Evolutionary conservation across 306 rosid genomes (phyloP).

Genomic region (Carpinus fangiana): DNA sequence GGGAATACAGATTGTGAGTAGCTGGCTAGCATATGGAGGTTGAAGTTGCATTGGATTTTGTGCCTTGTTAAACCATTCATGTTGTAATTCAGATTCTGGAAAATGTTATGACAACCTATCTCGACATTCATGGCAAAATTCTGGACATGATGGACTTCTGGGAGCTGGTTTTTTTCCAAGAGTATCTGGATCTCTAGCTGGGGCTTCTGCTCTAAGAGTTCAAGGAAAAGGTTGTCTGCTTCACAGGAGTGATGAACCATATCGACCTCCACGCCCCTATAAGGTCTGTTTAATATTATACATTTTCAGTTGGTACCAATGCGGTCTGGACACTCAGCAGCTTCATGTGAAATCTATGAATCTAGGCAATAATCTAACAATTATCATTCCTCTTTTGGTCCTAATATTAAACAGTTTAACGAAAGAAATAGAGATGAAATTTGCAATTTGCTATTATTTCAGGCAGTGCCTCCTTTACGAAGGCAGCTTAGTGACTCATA

Average conservation of each 20-base stretch:
- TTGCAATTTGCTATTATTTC: slow-evolving; percentile 25
- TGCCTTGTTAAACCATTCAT: slow-evolving; percentile 8
- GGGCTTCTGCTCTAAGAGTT: slow-evolving; percentile 6
- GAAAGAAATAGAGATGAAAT: slow-evolving; percentile 1
- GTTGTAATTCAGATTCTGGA: slow-evolving; percentile 32
- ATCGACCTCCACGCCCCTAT: slow-evolving; percentile 46
- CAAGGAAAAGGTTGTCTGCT: slow-evolving; percentile 26
- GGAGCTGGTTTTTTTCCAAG: slow-evolving; percentile 5
- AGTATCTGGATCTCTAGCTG: background rate
- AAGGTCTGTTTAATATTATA: slow-evolving; percentile 34
- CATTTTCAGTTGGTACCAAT: background rate
- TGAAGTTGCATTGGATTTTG: background rate
- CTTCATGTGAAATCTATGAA: background rate
- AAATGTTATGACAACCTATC: slow-evolving; percentile 11
- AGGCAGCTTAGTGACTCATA: slow-evolving; percentile 17
- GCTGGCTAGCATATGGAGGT: background rate
- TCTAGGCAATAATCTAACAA: background rate
- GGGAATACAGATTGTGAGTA: background rate
- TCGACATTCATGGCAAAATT: background rate
- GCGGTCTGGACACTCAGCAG: background rate
- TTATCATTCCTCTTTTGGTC: background rate
- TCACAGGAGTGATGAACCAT: slow-evolving; percentile 48
- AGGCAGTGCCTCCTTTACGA: slow-evolving; percentile 37
- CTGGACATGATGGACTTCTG: slow-evolving; percentile 17
- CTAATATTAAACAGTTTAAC: background rate